Base-by-base conservation (phyloP, 495 filamentous ascomycete genomes). In the Cercophora samala region DNA sequence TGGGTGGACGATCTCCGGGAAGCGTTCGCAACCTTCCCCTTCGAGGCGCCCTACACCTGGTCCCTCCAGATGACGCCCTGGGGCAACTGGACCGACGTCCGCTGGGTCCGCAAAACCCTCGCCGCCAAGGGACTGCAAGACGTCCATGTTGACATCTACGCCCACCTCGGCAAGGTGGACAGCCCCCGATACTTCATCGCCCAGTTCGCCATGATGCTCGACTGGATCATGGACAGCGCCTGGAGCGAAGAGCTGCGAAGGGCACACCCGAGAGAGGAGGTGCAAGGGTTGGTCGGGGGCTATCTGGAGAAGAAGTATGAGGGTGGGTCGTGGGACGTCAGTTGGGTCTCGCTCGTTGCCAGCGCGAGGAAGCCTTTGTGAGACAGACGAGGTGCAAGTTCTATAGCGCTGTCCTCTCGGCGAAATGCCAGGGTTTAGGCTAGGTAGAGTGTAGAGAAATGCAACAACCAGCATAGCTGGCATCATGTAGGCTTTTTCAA, bases 221-320 rank as follows among this genome's bases (percentile, higher is more conserved):
- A 78, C 17, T 79, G 74, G 75, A 65, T 80, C 61, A 70, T 78
- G 63, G 69, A 67, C 37, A 65, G 64, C 21, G 68, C 60, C 42
- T 81, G 80, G 80, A 75, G 68, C 23, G 80, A 79, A 66, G 79
- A 81, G 66, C 63, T 72, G 65, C 71, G 73, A 63, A 69, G 64
- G 17, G 58, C 66, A 29, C 78, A 78, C 61, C 72, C 71, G 15
- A 65, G 62, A 60, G 76, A 70, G 2, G 75, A 80, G 70, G 68
- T 81, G 9, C 65, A 73, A 3, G 68, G 66, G 8, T 54, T 77
- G 56, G 67, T 81, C 6, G 68, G 69, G 68, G 71, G 72, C 46
- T 73, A 72, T 62, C 64, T 82, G 18, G 73, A 73, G 62, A 69
- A 77, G 63, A 80, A 77, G 68, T 68, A 81, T 52, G 66, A 68